These are phyloP conservation scores for Plasmodium gonderi DNA, from an alignment of 169 alveolate genomes.

Conservation along the genomic window DNA sequence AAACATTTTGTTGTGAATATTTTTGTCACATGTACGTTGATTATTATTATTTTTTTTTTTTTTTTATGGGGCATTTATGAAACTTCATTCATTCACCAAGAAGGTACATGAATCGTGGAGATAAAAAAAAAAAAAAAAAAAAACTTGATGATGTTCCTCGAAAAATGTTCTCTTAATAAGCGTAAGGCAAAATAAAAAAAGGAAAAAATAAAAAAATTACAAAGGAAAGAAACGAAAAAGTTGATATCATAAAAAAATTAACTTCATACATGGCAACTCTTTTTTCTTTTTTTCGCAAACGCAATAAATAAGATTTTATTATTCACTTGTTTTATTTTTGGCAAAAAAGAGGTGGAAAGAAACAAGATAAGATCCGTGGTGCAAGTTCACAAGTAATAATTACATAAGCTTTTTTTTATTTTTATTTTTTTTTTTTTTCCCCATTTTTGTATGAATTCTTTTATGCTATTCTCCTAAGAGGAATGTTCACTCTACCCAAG, in stretches of 20 bases:
- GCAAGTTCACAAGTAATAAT: not conserved
- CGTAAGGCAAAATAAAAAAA: not conserved
- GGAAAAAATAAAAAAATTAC: not conserved
- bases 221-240: not conserved
- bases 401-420: not conserved
- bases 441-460: not conserved
- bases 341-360: not conserved
- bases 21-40: not conserved
- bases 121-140: not conserved
- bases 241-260: not conserved
- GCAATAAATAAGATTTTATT: not conserved
- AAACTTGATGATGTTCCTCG: not conserved
- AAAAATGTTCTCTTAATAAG: not conserved
- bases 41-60: not conserved
- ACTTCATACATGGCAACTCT: not conserved
- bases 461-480: not conserved
- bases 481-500: not conserved
- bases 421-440: not conserved
- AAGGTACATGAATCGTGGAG: slow-evolving; percentile 1
- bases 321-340: not conserved
- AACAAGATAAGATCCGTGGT: not conserved
- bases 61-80: not conserved
- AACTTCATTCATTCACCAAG: not conserved
- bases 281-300: not conserved
- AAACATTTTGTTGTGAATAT: not conserved